Percentiles rank a stretch among this genome's conserved stretches.
Conservation (phyloP, 2,329 filamentous ascomycete genomes). For the Xylariaceae sp. region DNA sequence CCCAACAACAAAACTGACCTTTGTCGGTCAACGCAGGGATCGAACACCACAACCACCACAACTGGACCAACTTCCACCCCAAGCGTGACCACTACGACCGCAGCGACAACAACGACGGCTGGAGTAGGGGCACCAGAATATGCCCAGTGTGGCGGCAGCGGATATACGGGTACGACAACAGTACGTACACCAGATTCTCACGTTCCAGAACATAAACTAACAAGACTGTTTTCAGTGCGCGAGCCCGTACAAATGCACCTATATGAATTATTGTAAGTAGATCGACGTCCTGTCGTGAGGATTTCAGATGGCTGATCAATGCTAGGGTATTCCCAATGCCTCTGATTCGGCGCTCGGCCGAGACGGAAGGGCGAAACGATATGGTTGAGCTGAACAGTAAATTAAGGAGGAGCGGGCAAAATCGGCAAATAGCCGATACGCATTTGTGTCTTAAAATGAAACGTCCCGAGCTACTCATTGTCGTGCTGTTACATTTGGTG, state of each 20-base stretch:
- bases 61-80: conserved; percentile 5
- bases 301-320: background rate
- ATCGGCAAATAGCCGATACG: background rate
- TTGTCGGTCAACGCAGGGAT: conserved; percentile 1
- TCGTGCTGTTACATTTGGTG: background rate
- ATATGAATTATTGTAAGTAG: conserved; percentile 17
- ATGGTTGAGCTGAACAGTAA: background rate
- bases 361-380: background rate
- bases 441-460: background rate
- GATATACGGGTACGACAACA: conserved; percentile 13
- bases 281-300: background rate
- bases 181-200: conserved; percentile 1
- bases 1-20: background rate
- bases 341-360: conserved; percentile 1
- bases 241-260: conserved; percentile 16
- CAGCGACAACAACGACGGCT: conserved; percentile 10
- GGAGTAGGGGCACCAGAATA: conserved; percentile 5
- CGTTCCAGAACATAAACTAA: background rate
- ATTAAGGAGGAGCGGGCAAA: background rate
- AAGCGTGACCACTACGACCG: background rate
- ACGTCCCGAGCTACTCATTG: background rate
- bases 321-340: conserved; percentile 16
- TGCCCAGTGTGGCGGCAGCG: conserved; percentile 13
- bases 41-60: conserved; percentile 12
- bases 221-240: conserved; percentile 9